phyloP scores from a whole-genome alignment of 176 grass and related monocot species.

The Dendrocalamus sinicus region DNA sequence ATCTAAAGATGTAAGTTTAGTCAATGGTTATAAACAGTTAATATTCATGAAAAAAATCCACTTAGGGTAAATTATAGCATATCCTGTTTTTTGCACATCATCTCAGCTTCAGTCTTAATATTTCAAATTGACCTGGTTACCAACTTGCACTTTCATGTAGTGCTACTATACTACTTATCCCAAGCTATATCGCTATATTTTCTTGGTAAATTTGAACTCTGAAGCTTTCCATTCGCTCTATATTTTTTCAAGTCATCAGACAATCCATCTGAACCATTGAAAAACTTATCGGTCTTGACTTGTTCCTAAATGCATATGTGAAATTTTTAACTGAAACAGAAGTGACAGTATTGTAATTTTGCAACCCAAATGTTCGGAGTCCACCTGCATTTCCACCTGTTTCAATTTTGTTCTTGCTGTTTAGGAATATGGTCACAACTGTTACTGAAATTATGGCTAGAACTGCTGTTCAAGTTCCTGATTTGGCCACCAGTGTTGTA shows the following conservation, averaged over 20 bases:
- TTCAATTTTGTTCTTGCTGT: background rate
- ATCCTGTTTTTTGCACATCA: slow-evolving; percentile 8
- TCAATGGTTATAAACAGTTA: background rate
- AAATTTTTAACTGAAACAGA: background rate
- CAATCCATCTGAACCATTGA: slow-evolving; percentile 6
- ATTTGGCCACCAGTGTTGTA: background rate
- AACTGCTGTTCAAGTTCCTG: background rate
- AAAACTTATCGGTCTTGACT: background rate
- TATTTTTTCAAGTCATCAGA: slow-evolving; percentile 1
- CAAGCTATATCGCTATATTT: background rate
- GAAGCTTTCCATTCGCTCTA: background rate
- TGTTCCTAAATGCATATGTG: background rate
- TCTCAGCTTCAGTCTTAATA: slow-evolving; percentile 5
- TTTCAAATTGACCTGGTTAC: slow-evolving; percentile 2
- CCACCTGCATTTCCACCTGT: background rate
- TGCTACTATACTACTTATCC: background rate
- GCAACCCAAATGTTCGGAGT: background rate
- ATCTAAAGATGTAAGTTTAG: slow-evolving; percentile 76
- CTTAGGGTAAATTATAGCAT: background rate
- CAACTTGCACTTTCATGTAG: background rate
- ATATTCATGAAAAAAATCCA: background rate
- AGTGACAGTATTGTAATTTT: background rate
- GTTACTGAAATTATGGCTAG: background rate
- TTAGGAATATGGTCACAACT: background rate
- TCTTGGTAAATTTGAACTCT: background rate